A percentile compares a stretch with the other conserved stretches of the same genome.
phyloP scores from a whole-genome alignment of 2,329 filamentous ascomycete genomes.

The Neurospora sp. region DNA sequence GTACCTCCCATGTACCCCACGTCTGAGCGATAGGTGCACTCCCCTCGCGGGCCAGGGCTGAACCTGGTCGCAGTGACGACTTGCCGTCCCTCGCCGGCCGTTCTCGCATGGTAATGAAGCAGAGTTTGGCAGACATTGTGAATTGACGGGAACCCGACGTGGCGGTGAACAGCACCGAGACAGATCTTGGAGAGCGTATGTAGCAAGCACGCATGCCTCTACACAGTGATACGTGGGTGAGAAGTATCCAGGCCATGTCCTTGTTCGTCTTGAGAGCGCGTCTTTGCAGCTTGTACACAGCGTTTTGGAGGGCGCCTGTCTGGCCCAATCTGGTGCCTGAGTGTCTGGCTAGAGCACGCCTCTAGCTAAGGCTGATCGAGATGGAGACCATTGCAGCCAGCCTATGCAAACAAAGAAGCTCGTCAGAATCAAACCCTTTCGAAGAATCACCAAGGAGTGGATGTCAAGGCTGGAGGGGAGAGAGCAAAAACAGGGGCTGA shows the following conservation, averaged over 20 bases:
- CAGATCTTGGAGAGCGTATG: conserved; percentile 16
- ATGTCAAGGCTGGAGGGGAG: background rate
- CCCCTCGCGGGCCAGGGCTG: conserved; percentile 6
- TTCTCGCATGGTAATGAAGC: conserved; percentile 3
- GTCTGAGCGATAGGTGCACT: conserved; percentile 11
- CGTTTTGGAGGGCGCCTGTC: background rate
- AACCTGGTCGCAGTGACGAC: conserved; percentile 14
- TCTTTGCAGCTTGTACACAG: background rate
- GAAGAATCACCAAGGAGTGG: background rate
- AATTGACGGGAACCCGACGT: conserved; percentile 18
- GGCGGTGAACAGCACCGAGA: conserved; percentile 22
- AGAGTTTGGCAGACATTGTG: conserved; percentile 8
- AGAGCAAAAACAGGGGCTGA: background rate
- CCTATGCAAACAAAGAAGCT: background rate
- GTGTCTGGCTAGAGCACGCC: background rate
- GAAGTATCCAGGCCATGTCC: conserved; percentile 15
- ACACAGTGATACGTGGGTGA: conserved; percentile 10
- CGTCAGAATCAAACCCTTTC: background rate
- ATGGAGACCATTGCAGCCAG: background rate
- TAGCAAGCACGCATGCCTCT: conserved; percentile 19
- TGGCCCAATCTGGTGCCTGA: background rate
- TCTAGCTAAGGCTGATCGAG: background rate
- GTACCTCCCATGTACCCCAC: conserved; percentile 10
- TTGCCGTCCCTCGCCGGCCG: conserved; percentile 9
- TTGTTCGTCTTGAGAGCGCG: conserved; percentile 11